A percentile compares a stretch with the other conserved stretches of the same genome.
Conservation (phyloP, 2,329 filamentous ascomycete species). For the Rutstroemia sp. region DNA sequence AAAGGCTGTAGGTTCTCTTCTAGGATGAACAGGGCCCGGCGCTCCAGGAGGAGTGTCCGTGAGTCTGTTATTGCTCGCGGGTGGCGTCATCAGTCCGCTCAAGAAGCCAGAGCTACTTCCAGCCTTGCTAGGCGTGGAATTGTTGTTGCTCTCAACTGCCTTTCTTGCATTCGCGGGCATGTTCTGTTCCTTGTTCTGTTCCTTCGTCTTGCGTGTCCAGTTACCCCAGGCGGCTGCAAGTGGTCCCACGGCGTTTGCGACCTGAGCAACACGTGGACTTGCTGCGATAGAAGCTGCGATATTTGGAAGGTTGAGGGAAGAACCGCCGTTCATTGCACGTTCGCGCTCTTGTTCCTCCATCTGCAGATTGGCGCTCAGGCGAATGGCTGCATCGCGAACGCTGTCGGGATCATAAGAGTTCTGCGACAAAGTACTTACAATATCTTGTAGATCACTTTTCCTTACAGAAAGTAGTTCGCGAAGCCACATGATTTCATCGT, state of each 20-base stretch:
- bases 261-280: conserved; percentile 74
- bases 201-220: conserved; percentile 59
- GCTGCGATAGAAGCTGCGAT: conserved; percentile 60
- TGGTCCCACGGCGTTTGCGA: conserved; percentile 72
- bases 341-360: conserved; percentile 98
- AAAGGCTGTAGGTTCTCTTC: conserved; percentile 37
- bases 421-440: conserved; percentile 71
- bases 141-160: conserved; percentile 14
- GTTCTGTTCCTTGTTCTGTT: conserved; percentile 33
- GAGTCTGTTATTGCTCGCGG: conserved; percentile 45
- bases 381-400: conserved; percentile 85
- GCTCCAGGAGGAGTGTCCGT: conserved; percentile 1
- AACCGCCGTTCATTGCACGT: conserved; percentile 66
- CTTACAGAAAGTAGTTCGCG: conserved; percentile 88
- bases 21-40: conserved; percentile 29
- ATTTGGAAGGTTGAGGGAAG: conserved; percentile 61
- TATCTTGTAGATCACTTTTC: conserved; percentile 85
- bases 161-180: conserved; percentile 26
- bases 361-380: conserved; percentile 86
- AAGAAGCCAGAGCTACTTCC: conserved; percentile 52
- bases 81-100: conserved; percentile 83
- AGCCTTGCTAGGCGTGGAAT: conserved; percentile 15
- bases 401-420: conserved; percentile 69
- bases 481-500: conserved; percentile 91
- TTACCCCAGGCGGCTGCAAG: conserved; percentile 91